phyloP scores from a whole-genome alignment of 495 filamentous ascomycete species.

The Alectoria sarmentosa region DNA sequence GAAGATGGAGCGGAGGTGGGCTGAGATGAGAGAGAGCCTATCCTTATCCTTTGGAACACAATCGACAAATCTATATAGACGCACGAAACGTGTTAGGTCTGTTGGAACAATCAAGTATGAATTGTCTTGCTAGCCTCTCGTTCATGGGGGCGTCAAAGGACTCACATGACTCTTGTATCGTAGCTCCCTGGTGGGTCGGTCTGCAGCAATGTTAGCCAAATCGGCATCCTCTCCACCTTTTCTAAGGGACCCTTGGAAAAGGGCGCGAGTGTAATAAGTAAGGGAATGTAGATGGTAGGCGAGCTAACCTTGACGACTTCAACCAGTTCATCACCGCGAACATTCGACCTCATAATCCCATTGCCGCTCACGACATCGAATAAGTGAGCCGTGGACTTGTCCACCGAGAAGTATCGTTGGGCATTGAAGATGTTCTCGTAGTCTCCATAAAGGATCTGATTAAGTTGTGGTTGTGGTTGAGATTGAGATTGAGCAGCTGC shows the following conservation, averaged over 20 bases:
- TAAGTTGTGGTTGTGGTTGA: slow-evolving; percentile 6
- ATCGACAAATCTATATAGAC: slow-evolving; percentile 1
- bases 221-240: too few species aligned
- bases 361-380: slow-evolving; percentile 9
- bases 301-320: slow-evolving; percentile 15
- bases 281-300: too few species aligned
- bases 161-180: slow-evolving; percentile 1
- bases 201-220: not conserved
- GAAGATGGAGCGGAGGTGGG: slow-evolving; percentile 6
- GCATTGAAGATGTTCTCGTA: not conserved
- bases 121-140: not conserved
- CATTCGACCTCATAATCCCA: slow-evolving; percentile 12
- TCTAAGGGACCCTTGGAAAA: not conserved
- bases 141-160: not conserved
- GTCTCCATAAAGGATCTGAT: slow-evolving; percentile 2
- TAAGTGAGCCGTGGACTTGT: slow-evolving; percentile 8
- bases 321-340: slow-evolving; percentile 7
- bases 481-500: slow-evolving; percentile 2
- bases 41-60: slow-evolving; percentile 1
- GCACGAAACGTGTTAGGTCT: not conserved
- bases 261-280: too few species aligned
- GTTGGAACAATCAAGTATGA: too few species aligned
- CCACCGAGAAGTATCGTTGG: slow-evolving; percentile 4
- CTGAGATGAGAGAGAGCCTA: slow-evolving; percentile 14
- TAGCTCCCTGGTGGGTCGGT: not conserved